Conservation (phyloP, 2,329 filamentous ascomycete genomes). For the Neoscytalidium dimidiatum region DNA sequence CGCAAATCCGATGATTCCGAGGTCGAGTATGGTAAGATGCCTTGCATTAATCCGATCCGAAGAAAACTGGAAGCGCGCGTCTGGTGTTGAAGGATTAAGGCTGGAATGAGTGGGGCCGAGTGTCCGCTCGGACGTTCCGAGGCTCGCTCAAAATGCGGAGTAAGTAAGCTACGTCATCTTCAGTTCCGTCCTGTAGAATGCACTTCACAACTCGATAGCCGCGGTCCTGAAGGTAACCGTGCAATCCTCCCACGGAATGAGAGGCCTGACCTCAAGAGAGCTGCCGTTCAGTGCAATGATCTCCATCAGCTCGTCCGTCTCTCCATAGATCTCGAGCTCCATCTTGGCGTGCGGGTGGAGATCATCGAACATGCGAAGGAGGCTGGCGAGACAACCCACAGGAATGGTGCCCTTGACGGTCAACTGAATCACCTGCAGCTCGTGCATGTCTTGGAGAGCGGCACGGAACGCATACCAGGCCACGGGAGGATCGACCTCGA, state of each 20-base stretch:
- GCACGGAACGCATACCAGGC: neutral
- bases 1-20: no score
- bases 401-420: neutral
- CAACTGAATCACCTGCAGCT: neutral
- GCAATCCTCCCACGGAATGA: no score
- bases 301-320: no score
- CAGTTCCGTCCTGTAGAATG: neutral
- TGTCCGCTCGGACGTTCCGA: neutral
- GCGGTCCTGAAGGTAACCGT: no score
- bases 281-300: no score
- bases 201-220: neutral
- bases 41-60: no score
- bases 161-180: neutral
- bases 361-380: neutral
- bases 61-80: no score
- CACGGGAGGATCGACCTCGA: neutral
- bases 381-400: no score
- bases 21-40: no score
- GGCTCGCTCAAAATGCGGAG: neutral
- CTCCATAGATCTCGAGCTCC: no score
- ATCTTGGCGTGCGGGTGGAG: neutral
- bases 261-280: no score
- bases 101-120: neutral
- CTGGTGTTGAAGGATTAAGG: neutral
- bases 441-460: neutral